These are phyloP conservation scores for Corymbia calophylla DNA, from an alignment of 441 rosid genomes.

Conservation along the genomic window DNA sequence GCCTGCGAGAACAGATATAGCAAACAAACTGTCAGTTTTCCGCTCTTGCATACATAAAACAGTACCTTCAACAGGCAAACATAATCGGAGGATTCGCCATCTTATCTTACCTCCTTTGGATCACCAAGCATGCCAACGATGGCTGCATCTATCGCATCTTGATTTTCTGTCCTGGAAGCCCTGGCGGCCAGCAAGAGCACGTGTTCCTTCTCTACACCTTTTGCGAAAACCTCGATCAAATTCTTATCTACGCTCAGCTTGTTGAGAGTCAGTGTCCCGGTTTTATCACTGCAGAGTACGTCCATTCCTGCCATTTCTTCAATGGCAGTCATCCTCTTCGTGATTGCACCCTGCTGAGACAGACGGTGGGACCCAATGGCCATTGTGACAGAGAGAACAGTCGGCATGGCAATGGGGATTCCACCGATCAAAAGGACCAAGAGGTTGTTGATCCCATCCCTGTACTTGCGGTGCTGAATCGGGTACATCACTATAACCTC, in stretches of 20 bases:
- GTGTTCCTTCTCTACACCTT: constrained; percentile 54
- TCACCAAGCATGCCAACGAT: constrained; percentile 76
- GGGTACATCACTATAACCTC: constrained; percentile 92
- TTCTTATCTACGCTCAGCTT: constrained; percentile 77
- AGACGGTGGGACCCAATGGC: constrained; percentile 92
- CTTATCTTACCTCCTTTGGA: constrained; percentile 47
- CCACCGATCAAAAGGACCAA: constrained; percentile 94
- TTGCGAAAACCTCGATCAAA: constrained; percentile 70
- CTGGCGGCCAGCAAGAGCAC: constrained; percentile 61
- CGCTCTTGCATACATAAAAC: background rate
- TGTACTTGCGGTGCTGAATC: constrained; percentile 66
- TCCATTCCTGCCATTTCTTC: constrained; percentile 99
- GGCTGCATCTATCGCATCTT: constrained; percentile 74
- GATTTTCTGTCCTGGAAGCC: constrained; percentile 69
- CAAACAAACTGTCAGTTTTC: background rate
- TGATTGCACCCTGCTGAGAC: constrained; percentile 88
- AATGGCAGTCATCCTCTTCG: constrained; percentile 94
- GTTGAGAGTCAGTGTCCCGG: constrained; percentile 87
- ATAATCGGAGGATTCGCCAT: background rate
- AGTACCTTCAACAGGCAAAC: background rate
- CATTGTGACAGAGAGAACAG: constrained; percentile 91
- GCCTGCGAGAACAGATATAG: constrained; percentile 33
- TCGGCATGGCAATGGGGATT: constrained; percentile 95
- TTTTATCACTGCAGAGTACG: constrained; percentile 95
- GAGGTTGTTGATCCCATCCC: constrained; percentile 88